These are phyloP conservation scores for Diaporthe citriasiana DNA, from an alignment of 2,329 filamentous ascomycete species.

Conservation along the genomic window DNA sequence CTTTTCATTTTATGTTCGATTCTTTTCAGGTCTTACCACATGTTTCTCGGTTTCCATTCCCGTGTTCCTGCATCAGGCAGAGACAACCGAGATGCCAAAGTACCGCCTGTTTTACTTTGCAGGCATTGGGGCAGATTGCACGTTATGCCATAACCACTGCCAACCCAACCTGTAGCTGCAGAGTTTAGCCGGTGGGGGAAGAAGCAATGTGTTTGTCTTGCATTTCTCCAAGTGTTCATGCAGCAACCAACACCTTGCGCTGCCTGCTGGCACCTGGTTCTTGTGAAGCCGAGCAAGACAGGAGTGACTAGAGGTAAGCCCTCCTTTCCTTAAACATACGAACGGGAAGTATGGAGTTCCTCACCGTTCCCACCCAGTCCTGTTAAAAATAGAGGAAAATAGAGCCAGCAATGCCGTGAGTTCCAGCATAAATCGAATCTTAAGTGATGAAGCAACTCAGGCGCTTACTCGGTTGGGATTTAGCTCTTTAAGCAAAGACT, in stretches of 20 bases:
- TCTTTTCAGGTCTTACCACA: neutral
- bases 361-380: neutral
- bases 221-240: constrained; percentile 7
- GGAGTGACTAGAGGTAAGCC: too few species aligned
- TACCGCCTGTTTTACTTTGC: constrained; percentile 7
- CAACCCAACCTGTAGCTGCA: neutral
- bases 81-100: constrained; percentile 14
- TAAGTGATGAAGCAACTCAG: neutral
- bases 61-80: neutral
- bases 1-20: neutral
- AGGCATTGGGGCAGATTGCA: neutral
- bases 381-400: neutral
- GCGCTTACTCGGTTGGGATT: neutral
- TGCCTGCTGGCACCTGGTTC: neutral
- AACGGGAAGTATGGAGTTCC: too few species aligned
- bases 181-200: neutral
- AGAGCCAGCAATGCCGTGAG: neutral
- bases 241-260: neutral
- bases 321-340: neutral
- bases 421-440: neutral
- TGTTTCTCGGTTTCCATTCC: too few species aligned
- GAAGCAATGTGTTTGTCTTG: constrained; percentile 30
- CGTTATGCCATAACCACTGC: neutral
- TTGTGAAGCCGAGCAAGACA: neutral
- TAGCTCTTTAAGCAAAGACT: neutral